Conservation (phyloP, 108 stramenopile genomes). For the Nitzschia sp. region DNA sequence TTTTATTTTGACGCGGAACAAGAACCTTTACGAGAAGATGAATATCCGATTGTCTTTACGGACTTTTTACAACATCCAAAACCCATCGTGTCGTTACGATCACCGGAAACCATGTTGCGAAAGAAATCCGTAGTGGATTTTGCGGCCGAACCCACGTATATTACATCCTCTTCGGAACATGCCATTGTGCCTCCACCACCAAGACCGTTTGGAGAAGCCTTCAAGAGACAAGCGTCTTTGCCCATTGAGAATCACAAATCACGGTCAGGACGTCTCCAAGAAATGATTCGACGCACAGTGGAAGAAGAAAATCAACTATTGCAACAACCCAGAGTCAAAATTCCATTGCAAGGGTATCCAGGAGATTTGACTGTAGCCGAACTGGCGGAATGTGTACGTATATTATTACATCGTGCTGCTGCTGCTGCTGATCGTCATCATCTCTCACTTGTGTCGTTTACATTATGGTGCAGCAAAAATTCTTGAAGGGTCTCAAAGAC, state of each 20-base stretch:
- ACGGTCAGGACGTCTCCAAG: conserved; percentile 13
- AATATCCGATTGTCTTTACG: conserved; percentile 30
- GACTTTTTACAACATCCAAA: conserved; percentile 18
- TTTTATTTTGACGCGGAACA: conserved; percentile 43
- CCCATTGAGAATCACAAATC: conserved; percentile 19
- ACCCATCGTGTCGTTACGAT: background rate
- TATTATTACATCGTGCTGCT: background rate
- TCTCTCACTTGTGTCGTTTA: background rate
- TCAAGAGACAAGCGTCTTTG: background rate
- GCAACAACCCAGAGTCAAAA: conserved; percentile 2
- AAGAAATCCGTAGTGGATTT: background rate
- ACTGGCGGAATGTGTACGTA: conserved; percentile 46
- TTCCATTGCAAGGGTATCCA: conserved; percentile 35
- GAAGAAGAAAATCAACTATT: background rate
- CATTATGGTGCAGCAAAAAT: conserved; percentile 27
- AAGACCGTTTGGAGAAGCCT: background rate
- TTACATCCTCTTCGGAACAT: background rate
- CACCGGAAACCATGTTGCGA: conserved; percentile 24
- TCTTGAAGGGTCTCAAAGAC: conserved; percentile 19
- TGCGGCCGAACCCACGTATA: background rate
- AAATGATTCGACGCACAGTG: conserved; percentile 1
- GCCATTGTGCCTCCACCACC: background rate
- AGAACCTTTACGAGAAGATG: conserved; percentile 32
- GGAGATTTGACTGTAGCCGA: conserved; percentile 43
- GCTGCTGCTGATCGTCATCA: background rate